Conservation (phyloP, 169 alveolate genomes). For the Toxoplasma gondii region DNA sequence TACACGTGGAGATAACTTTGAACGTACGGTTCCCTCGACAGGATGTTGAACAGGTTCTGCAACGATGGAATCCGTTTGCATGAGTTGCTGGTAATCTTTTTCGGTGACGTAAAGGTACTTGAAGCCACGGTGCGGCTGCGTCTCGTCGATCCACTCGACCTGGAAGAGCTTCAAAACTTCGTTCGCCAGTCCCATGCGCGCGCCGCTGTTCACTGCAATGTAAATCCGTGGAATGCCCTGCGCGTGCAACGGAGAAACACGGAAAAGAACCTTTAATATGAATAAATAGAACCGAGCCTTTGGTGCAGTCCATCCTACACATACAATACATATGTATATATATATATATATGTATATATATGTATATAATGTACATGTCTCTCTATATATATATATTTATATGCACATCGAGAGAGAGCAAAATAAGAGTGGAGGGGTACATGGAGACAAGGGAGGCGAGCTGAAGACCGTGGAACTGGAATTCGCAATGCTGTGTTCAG, state of each 20-base stretch:
- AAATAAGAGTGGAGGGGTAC: too few species aligned
- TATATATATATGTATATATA: too few species aligned
- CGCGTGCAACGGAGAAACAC: not conserved
- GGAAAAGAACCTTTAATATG: not conserved
- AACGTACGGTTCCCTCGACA: slow-evolving; percentile 72
- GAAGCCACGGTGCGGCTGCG: slow-evolving; percentile 79
- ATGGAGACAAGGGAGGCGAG: too few species aligned
- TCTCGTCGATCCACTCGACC: slow-evolving; percentile 77
- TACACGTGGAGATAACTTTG: not conserved
- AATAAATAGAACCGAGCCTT: not conserved
- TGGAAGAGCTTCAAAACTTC: slow-evolving; percentile 71
- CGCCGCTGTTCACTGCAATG: slow-evolving; percentile 86
- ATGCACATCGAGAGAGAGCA: too few species aligned
- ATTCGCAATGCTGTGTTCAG: too few species aligned
- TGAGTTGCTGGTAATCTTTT: slow-evolving; percentile 73
- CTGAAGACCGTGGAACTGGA: too few species aligned
- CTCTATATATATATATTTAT: too few species aligned
- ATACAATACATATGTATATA: too few species aligned
- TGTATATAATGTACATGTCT: too few species aligned
- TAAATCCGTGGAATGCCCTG: slow-evolving; percentile 84
- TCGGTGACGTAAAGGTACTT: slow-evolving; percentile 81
- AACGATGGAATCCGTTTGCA: slow-evolving; percentile 71
- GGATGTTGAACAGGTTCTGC: slow-evolving; percentile 75
- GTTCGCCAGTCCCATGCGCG: slow-evolving; percentile 83
- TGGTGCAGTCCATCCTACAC: too few species aligned